Conservation (phyloP, 2,329 filamentous ascomycete genomes). For the Mycogone perniciosa region DNA sequence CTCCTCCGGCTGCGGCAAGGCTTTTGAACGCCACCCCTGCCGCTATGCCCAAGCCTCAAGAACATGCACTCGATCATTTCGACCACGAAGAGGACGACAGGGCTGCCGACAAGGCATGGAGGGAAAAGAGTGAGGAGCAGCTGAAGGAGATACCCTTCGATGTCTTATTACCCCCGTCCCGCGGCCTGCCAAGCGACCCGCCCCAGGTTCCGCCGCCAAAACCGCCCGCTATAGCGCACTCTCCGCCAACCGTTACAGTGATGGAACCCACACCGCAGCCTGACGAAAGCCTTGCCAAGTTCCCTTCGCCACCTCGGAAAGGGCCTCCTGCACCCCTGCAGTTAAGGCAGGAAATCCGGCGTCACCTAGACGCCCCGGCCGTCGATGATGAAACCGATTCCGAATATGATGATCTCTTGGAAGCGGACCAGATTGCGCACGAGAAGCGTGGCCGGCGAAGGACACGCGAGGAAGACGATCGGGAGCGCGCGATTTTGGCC, state of each 20-base stretch:
- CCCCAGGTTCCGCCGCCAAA: slow-evolving; percentile 48
- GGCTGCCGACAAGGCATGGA: slow-evolving; percentile 39
- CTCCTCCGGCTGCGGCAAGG: slow-evolving; percentile 40
- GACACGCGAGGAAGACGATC: slow-evolving; percentile 83
- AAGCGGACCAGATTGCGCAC: slow-evolving; percentile 57
- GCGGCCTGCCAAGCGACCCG: slow-evolving; percentile 46
- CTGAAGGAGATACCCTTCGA: slow-evolving; percentile 45
- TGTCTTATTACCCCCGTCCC: slow-evolving; percentile 48
- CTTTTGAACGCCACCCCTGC: slow-evolving; percentile 48
- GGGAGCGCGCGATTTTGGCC: slow-evolving; percentile 63
- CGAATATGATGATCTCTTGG: slow-evolving; percentile 74
- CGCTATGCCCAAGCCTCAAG: slow-evolving; percentile 54
- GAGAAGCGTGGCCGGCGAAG: slow-evolving; percentile 68
- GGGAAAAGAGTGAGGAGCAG: slow-evolving; percentile 36
- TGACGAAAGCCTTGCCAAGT: slow-evolving; percentile 42
- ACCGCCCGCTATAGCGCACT: slow-evolving; percentile 31
- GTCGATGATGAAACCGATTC: slow-evolving; percentile 68
- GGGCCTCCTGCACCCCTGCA: slow-evolving; percentile 79
- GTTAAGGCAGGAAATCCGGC: slow-evolving; percentile 37
- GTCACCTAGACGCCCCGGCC: slow-evolving; percentile 16
- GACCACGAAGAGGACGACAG: slow-evolving; percentile 50
- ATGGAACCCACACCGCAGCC: slow-evolving; percentile 39
- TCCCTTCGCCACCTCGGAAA: slow-evolving; percentile 64
- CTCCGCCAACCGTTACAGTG: slow-evolving; percentile 33
- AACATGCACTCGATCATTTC: slow-evolving; percentile 52